A percentile compares a stretch with the other conserved stretches of the same genome.
Conservation (phyloP, 1,139 yeast species). For the Geotrichum reessii region DNA sequence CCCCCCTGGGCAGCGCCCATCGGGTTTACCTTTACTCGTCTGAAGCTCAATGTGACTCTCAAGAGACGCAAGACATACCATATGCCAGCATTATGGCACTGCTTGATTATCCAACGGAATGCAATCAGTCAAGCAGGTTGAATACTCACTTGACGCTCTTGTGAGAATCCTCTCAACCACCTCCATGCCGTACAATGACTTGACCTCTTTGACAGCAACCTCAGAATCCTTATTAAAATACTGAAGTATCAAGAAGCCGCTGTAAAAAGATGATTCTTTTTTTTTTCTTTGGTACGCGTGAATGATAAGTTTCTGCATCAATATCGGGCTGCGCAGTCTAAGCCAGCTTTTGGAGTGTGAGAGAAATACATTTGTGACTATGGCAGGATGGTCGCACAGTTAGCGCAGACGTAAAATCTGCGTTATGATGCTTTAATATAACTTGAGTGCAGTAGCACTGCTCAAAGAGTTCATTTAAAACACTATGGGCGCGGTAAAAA, state of each 20-base stretch:
- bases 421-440: constrained; percentile 73
- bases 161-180: constrained; percentile 35
- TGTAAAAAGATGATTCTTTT: background rate
- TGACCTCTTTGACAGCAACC: background rate
- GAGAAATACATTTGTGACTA: constrained; percentile 45
- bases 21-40: constrained; percentile 29
- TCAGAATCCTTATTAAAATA: background rate
- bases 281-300: background rate
- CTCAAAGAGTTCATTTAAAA: constrained; percentile 60
- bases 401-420: constrained; percentile 81
- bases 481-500: constrained; percentile 59
- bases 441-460: constrained; percentile 63
- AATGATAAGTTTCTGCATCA: constrained; percentile 1
- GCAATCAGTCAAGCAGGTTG: constrained; percentile 72
- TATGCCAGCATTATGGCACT: constrained; percentile 76
- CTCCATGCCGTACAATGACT: constrained; percentile 34
- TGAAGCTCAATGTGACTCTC: constrained; percentile 53
- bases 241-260: background rate
- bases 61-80: constrained; percentile 71
- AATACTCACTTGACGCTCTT: constrained; percentile 63
- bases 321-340: background rate
- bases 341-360: constrained; percentile 21
- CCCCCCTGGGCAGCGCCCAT: constrained; percentile 37
- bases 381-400: constrained; percentile 75
- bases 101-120: constrained; percentile 48